Conservation (phyloP, 768 basidiomycete species). For the Mycena alexandri region DNA sequence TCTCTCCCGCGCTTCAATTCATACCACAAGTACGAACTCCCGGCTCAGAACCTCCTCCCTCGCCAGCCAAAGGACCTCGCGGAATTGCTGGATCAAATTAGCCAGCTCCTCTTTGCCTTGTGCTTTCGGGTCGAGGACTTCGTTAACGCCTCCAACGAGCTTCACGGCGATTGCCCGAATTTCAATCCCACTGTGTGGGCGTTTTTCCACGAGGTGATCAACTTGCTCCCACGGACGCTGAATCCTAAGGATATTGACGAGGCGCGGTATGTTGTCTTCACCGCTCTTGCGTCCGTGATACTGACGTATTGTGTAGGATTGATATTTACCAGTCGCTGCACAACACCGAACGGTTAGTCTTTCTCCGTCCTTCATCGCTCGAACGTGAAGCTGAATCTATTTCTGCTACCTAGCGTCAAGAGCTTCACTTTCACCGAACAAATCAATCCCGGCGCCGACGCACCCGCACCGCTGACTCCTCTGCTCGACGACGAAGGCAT, state of each 20-base stretch:
- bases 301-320: background rate
- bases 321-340: background rate
- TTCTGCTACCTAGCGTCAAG: background rate
- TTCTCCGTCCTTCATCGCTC: background rate
- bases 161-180: too few species aligned
- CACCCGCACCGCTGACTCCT: background rate
- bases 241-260: slow-evolving; percentile 1
- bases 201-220: slow-evolving; percentile 20
- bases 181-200: slow-evolving; percentile 5
- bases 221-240: slow-evolving; percentile 1
- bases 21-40: slow-evolving; percentile 22
- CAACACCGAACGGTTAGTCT: slow-evolving; percentile 2
- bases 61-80: background rate
- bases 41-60: slow-evolving; percentile 10
- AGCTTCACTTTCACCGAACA: background rate
- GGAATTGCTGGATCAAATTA: slow-evolving; percentile 7
- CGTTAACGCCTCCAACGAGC: background rate
- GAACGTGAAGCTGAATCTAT: background rate
- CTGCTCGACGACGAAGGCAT: background rate
- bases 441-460: slow-evolving; percentile 25
- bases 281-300: background rate
- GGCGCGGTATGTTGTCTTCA: background rate
- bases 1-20: background rate
- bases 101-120: slow-evolving; percentile 12
- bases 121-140: slow-evolving; percentile 19